These are phyloP conservation scores for Coprinopsis marcescibilis DNA, from an alignment of 768 basidiomycete genomes.

Conservation along the genomic window DNA sequence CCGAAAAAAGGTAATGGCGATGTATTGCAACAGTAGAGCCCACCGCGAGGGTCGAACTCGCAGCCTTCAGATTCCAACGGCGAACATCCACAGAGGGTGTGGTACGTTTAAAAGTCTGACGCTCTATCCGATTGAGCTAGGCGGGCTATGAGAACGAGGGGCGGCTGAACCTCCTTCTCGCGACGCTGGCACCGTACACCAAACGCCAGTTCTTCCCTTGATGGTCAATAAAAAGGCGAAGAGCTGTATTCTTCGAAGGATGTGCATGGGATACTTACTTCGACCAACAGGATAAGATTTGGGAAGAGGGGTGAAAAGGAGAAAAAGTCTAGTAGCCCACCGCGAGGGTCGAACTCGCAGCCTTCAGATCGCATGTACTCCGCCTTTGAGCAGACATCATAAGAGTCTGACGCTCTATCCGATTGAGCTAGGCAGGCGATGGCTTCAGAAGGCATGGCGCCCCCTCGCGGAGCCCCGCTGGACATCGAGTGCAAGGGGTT, in stretches of 20 bases:
- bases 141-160: constrained; percentile 37
- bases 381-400: neutral
- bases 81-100: neutral
- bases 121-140: constrained; percentile 66
- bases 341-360: constrained; percentile 84
- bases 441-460: too few species aligned
- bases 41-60: constrained; percentile 83
- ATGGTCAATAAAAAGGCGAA: too few species aligned
- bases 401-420: constrained; percentile 47
- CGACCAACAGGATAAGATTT: neutral
- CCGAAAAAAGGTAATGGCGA: too few species aligned
- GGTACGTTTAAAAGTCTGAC: constrained; percentile 25
- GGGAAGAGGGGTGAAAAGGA: neutral
- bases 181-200: too few species aligned
- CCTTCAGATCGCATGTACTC: too few species aligned
- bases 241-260: too few species aligned
- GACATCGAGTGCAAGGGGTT: too few species aligned
- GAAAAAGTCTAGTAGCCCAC: constrained; percentile 47
- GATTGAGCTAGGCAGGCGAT: too few species aligned
- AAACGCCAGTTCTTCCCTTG: too few species aligned
- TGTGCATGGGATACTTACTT: constrained; percentile 88
- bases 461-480: too few species aligned
- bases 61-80: constrained; percentile 86
- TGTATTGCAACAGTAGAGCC: too few species aligned
- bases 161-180: too few species aligned